Conservation (phyloP, 2,329 filamentous ascomycete species). For the Pseudogymnoascus sp. region DNA sequence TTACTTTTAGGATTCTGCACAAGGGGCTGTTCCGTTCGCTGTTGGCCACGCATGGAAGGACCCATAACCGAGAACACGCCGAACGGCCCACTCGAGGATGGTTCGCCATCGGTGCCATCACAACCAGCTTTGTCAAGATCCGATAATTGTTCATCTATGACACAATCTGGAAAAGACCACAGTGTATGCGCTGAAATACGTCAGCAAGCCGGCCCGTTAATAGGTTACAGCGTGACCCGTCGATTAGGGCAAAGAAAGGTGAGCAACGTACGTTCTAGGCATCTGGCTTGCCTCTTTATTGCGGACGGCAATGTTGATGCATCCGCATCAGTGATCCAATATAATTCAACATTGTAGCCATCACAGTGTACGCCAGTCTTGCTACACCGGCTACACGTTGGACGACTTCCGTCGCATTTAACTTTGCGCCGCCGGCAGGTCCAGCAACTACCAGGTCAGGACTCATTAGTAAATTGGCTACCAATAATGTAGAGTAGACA, state of each 20-base stretch:
- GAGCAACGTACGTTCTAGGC: neutral
- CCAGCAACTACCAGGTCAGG: neutral
- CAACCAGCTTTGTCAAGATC: neutral
- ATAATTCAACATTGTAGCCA: constrained; percentile 8
- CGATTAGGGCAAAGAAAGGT: neutral
- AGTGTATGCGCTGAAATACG: neutral
- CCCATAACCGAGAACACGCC: neutral
- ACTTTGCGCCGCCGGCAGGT: constrained; percentile 12
- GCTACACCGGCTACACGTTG: constrained; percentile 8
- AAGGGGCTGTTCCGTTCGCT: neutral
- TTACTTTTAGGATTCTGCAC: neutral
- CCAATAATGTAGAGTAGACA: neutral
- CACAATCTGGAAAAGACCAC: neutral
- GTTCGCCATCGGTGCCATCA: neutral
- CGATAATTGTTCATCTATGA: neutral
- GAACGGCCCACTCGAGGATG: neutral
- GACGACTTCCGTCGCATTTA: constrained; percentile 12
- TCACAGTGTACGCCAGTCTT: constrained; percentile 12
- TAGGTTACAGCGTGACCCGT: neutral
- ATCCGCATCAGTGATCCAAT: neutral
- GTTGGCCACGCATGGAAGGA: neutral
- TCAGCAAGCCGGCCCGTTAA: neutral
- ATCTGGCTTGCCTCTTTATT: neutral
- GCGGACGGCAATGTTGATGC: neutral
- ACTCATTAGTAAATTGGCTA: neutral